phyloP scores from a whole-genome alignment of 2,329 filamentous ascomycete species.

The Trichoderma sp. region DNA sequence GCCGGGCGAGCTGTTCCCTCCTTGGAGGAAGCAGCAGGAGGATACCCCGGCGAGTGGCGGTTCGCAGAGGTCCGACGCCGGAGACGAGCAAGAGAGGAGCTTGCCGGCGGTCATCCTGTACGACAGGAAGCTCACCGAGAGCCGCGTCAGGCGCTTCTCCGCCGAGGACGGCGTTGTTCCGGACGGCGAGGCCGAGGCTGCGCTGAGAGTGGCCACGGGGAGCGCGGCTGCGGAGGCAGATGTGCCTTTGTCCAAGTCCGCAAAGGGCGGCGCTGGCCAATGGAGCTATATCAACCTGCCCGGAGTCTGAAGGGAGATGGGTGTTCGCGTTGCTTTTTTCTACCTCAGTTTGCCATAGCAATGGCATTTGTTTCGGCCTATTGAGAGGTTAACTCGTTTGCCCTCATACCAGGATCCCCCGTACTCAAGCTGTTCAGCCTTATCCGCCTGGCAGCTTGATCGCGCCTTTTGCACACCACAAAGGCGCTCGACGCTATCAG shows the following conservation, averaged over 20 bases:
- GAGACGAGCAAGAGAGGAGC: constrained; percentile 1
- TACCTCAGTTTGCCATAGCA: neutral
- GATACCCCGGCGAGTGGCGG: too few relatives aligned
- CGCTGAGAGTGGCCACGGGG: constrained; percentile 29
- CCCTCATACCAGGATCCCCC: neutral
- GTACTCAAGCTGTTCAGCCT: neutral
- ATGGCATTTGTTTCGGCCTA: neutral
- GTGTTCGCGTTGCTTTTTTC: neutral
- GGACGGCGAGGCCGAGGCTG: neutral
- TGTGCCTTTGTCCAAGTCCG: constrained; percentile 19
- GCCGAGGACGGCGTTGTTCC: constrained; percentile 26
- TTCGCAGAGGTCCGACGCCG: neutral
- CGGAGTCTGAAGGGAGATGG: constrained; percentile 37
- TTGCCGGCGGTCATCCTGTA: constrained; percentile 44
- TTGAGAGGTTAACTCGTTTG: neutral
- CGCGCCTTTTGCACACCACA: neutral
- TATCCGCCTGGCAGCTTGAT: neutral
- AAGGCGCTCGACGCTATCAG: neutral
- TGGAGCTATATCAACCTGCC: constrained; percentile 45
- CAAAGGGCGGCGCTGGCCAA: constrained; percentile 35
- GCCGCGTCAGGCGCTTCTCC: constrained; percentile 35
- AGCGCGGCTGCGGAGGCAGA: constrained; percentile 16
- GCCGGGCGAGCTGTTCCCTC: constrained; percentile 43
- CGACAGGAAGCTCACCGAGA: constrained; percentile 43
- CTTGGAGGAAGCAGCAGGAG: neutral